Conservation (phyloP, 352 stramenopile species). For the Phytophthora rubi region DNA sequence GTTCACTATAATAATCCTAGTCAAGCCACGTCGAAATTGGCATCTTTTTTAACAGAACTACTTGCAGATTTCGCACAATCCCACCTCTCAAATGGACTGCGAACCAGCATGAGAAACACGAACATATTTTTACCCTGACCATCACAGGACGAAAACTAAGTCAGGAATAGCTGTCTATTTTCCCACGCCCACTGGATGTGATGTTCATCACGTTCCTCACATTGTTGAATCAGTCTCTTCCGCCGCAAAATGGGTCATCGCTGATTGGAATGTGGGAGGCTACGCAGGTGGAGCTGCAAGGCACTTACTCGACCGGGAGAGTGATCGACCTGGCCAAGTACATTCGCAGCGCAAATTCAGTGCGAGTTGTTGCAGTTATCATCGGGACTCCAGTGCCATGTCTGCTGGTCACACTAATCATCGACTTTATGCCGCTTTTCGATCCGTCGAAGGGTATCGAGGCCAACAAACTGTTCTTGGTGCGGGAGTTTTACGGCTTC, state of each 20-base stretch:
- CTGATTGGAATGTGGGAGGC: constrained; percentile 8
- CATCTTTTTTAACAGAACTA: too few relatives aligned
- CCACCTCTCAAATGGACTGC: too few relatives aligned
- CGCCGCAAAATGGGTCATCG: background rate
- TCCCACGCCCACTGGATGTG: too few relatives aligned
- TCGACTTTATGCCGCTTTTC: constrained; percentile 4
- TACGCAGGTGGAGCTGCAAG: constrained; percentile 19
- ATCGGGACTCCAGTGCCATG: constrained; percentile 7
- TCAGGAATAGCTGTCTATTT: too few relatives aligned
- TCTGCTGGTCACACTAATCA: constrained; percentile 1
- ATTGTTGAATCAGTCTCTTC: too few relatives aligned
- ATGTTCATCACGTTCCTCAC: too few relatives aligned
- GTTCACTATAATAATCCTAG: too few relatives aligned
- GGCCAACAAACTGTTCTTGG: constrained; percentile 4
- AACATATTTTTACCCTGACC: too few relatives aligned
- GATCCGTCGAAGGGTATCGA: background rate
- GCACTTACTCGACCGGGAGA: constrained; percentile 13
- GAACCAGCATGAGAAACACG: too few relatives aligned
- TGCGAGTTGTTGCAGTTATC: constrained; percentile 1
- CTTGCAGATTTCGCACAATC: too few relatives aligned
- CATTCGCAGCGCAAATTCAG: background rate
- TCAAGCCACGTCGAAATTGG: too few relatives aligned
- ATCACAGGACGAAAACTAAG: too few relatives aligned
- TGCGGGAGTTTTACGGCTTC: constrained; percentile 10
- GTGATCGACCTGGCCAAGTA: constrained; percentile 10